These are phyloP conservation scores for Blastocystis sp. DNA, from an alignment of 352 stramenopile genomes.

Conservation along the genomic window DNA sequence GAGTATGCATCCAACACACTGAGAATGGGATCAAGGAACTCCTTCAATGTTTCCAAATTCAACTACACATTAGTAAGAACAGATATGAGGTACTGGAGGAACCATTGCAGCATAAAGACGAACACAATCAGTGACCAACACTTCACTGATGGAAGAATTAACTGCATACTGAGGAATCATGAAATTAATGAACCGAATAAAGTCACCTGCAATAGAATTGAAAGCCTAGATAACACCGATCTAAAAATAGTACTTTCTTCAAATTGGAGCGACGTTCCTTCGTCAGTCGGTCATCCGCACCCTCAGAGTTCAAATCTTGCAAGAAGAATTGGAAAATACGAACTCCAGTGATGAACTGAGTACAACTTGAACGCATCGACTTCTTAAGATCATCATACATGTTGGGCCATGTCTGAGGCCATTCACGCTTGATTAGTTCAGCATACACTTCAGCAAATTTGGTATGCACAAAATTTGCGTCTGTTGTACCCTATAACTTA, in stretches of 20 bases:
- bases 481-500: not conserved
- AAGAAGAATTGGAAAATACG: slow-evolving; percentile 37
- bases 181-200: slow-evolving; percentile 44
- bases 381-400: slow-evolving; percentile 34
- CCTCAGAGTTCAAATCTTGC: slow-evolving; percentile 6
- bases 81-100: not conserved
- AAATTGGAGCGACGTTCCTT: slow-evolving; percentile 4
- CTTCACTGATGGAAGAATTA: not conserved
- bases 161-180: not conserved
- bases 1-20: not conserved
- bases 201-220: slow-evolving; percentile 15
- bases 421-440: slow-evolving; percentile 53
- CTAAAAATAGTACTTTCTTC: not conserved
- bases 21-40: not conserved
- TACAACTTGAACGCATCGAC: slow-evolving; percentile 13
- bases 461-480: not conserved
- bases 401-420: slow-evolving; percentile 23
- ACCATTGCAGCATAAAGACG: not conserved
- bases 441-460: slow-evolving; percentile 59
- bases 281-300: not conserved
- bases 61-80: not conserved
- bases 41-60: not conserved
- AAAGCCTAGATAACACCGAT: not conserved
- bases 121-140: not conserved
- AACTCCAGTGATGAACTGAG: slow-evolving; percentile 39